A percentile compares a stretch with the other conserved stretches of the same genome.
Evolutionary conservation across 345 rosid species (phyloP).

Genomic region (Mangifera indica): DNA sequence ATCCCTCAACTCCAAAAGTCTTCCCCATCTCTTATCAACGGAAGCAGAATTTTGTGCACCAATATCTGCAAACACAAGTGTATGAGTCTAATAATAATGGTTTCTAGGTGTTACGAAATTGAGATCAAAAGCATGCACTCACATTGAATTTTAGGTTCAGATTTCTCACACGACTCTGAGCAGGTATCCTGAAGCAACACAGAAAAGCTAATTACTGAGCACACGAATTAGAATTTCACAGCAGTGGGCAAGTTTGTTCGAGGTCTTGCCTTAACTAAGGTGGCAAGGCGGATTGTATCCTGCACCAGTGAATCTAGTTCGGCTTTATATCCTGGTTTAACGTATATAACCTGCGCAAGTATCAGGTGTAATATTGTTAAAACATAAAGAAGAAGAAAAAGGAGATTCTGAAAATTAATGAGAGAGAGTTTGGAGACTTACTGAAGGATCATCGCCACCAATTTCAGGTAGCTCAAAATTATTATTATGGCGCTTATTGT

Average conservation of each 20-base stretch:
- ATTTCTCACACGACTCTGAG: conserved; percentile 67
- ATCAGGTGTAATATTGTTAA: not conserved
- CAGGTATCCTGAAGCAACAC: conserved; percentile 55
- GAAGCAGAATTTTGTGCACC: conserved; percentile 52
- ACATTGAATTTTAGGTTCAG: conserved; percentile 61
- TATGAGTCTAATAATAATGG: not conserved
- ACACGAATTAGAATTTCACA: not conserved
- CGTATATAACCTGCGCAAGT: conserved; percentile 69
- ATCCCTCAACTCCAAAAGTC: conserved; percentile 71
- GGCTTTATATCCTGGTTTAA: conserved; percentile 76
- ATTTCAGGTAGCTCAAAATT: conserved; percentile 48
- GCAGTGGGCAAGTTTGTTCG: not conserved
- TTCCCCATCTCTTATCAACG: conserved; percentile 69
- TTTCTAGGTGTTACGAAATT: not conserved
- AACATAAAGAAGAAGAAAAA: not conserved
- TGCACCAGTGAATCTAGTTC: conserved; percentile 71
- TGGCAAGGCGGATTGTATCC: conserved; percentile 66
- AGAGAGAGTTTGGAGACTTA: conserved; percentile 31
- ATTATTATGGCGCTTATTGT: conserved; percentile 13
- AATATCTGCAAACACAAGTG: conserved; percentile 37
- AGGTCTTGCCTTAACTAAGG: conserved; percentile 41
- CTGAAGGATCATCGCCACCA: conserved; percentile 85
- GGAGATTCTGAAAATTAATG: not conserved
- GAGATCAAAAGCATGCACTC: conserved; percentile 19
- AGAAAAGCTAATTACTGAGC: not conserved